A percentile compares a stretch with the other conserved stretches of the same genome.
Evolutionary conservation across 192 early-diverging fungal species (phyloP).

Genomic region (Lunasporangiospora selenospora): DNA sequence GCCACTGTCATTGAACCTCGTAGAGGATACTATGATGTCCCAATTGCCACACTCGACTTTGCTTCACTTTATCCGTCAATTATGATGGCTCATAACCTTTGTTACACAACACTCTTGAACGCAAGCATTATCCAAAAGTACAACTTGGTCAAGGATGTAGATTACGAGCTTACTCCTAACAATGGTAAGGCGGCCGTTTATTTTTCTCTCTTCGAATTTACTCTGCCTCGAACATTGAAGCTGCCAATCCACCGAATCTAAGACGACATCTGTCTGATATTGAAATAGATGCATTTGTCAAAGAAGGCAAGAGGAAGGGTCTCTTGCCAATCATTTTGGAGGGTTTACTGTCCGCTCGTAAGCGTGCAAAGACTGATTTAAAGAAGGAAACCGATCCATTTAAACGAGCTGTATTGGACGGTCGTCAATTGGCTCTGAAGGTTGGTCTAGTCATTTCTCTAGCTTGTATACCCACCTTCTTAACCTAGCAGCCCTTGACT

Average conservation of each 20-base stretch:
- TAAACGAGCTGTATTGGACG: conserved; percentile 92
- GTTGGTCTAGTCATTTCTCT: conserved; percentile 42
- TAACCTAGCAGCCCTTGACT: too few species aligned
- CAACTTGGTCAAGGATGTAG: conserved; percentile 74
- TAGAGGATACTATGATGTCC: conserved; percentile 93
- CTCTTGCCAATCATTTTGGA: conserved; percentile 88
- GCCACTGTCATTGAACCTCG: conserved; percentile 96
- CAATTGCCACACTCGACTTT: conserved; percentile 98
- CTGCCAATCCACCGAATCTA: too few species aligned
- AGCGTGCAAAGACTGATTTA: conserved; percentile 90
- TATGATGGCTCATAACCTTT: conserved; percentile 99
- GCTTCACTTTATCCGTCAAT: conserved; percentile 98
- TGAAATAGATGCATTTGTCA: conserved; percentile 84
- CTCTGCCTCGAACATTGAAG: too few species aligned
- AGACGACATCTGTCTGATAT: neutral
- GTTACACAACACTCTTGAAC: conserved; percentile 89
- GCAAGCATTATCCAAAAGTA: conserved; percentile 63
- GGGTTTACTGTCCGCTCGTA: conserved; percentile 90
- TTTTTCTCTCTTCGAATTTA: too few species aligned
- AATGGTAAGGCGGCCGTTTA: conserved; percentile 78
- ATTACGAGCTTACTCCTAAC: conserved; percentile 91
- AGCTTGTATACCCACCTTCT: neutral
- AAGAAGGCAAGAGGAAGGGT: conserved; percentile 73
- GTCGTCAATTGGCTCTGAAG: conserved; percentile 95
- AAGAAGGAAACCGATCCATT: conserved; percentile 98